Base-by-base conservation (phyloP, 2,329 filamentous ascomycete species). In the Alternaria gansuensis region DNA sequence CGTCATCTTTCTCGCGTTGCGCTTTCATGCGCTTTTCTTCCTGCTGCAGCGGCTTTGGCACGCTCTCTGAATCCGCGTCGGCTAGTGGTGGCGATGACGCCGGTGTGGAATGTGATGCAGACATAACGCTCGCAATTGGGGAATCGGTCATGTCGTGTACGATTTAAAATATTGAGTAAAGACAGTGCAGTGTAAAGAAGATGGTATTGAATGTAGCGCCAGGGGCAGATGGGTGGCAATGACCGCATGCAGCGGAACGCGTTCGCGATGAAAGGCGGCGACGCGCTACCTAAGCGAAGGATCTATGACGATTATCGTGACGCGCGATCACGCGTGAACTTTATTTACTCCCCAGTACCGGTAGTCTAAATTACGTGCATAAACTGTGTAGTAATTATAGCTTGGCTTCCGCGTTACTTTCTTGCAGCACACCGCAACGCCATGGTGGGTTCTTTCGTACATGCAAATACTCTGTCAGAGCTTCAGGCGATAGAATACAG, bases 401-500 rank as follows among this genome's bases (percentile, higher is more conserved):
- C 26, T 28, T 28, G 26, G 26, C 8, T 28, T 28, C 26, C 26
- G 26, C 26, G 26, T 28, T 8, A 3, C 26, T 9, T 40, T 21
- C 3, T 40, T 40, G 21, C 37, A 40, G 21, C 24, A 23, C 26
- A n/a, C 23, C 8, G 21, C 52, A 24, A 13, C 40, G 17, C 17
- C 28, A 5, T 11, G 23, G 3, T 14, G n/a, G 23, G 10, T 5
- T 21, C 9, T 24, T 17, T 21, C 17, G 28, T 48, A 23, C 28
- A 11, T 11, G 37, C 17, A 41, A 8, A 8, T 11, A 2, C 17
- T 36, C 29, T 10, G 11, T 61, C 40, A 66, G 41, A 77, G 52
- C 10, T 65, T 66, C 55, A 81, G 64, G 28, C 74, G 78, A 67
- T 87, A 75, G 67, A 86, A 88, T 14, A 83, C 74, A 6, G 84